Conservation (phyloP, 2,329 filamentous ascomycete species). For the Lasiodiplodia hormozganensis region DNA sequence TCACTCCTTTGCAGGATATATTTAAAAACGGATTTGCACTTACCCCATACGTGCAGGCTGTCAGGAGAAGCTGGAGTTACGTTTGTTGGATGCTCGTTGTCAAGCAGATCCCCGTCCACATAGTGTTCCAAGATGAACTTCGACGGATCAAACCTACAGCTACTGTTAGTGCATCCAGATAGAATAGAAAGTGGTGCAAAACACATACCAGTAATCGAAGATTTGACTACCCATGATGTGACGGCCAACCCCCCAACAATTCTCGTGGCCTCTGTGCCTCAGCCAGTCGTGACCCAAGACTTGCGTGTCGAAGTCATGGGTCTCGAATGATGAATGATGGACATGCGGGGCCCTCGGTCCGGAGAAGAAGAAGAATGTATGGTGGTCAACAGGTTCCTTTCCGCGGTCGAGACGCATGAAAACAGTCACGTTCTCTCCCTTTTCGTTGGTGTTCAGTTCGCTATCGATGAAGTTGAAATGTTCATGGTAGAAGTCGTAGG, state of each 20-base stretch:
- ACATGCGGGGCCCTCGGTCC: conserved; percentile 56
- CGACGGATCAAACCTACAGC: conserved; percentile 55
- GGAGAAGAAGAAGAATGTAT: conserved; percentile 59
- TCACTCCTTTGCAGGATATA: neutral
- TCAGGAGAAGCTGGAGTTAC: conserved; percentile 2
- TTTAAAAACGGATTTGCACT: neutral
- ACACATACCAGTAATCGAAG: conserved; percentile 72
- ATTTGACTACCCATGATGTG: conserved; percentile 75
- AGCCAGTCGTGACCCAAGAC: conserved; percentile 74
- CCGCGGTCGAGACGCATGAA: conserved; percentile 65
- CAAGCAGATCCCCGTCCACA: conserved; percentile 60
- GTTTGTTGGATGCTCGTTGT: conserved; percentile 12
- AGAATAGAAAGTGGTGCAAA: neutral
- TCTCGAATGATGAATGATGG: conserved; percentile 74
- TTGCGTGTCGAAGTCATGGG: conserved; percentile 75
- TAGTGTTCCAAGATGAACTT: conserved; percentile 74
- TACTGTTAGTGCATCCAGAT: neutral
- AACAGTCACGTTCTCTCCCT: conserved; percentile 49
- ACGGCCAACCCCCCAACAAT: conserved; percentile 74
- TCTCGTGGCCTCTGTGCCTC: conserved; percentile 65
- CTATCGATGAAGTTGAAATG: conserved; percentile 57
- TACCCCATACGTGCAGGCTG: conserved; percentile 29
- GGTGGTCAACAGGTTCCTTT: conserved; percentile 59
- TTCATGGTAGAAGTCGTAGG: conserved; percentile 53
- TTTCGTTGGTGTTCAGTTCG: conserved; percentile 44